phyloP scores from a whole-genome alignment of 2,329 filamentous ascomycete species.

The Mollisia scopiformis region DNA sequence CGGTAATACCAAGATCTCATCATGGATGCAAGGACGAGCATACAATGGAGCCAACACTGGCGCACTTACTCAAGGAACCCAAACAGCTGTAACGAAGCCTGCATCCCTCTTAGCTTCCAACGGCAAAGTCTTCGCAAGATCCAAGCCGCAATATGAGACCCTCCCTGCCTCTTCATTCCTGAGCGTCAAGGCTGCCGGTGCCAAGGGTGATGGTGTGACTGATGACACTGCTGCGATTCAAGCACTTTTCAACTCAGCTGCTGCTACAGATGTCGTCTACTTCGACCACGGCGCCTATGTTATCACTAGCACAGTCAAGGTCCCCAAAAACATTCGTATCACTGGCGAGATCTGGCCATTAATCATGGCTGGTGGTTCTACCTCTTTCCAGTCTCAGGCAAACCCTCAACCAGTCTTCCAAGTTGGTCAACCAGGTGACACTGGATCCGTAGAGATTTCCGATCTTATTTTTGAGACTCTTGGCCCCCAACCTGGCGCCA shows the following conservation, averaged over 20 bases:
- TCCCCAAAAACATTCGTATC: conserved; percentile 82
- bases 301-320: conserved; percentile 68
- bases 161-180: conserved; percentile 72
- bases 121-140: conserved; percentile 78
- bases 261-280: conserved; percentile 68
- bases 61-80: conserved; percentile 61
- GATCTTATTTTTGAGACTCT: conserved; percentile 82
- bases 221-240: conserved; percentile 90
- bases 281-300: conserved; percentile 72
- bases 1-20: conserved; percentile 69
- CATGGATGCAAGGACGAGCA: conserved; percentile 79
- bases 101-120: conserved; percentile 60
- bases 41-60: conserved; percentile 55
- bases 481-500: conserved; percentile 82
- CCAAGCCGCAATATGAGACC: conserved; percentile 85
- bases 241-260: conserved; percentile 70
- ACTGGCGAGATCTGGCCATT: conserved; percentile 91
- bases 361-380: conserved; percentile 78
- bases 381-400: conserved; percentile 70
- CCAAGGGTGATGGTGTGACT: conserved; percentile 82
- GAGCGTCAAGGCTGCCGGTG: conserved; percentile 80
- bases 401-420: conserved; percentile 87
- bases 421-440: conserved; percentile 76
- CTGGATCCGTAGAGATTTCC: conserved; percentile 82
- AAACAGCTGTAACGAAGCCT: conserved; percentile 64